Evolutionary conservation across 1,139 yeast species (phyloP), one percentile per base, ranked within the genome.

Genomic region (Candida labiduridarum): DNA sequence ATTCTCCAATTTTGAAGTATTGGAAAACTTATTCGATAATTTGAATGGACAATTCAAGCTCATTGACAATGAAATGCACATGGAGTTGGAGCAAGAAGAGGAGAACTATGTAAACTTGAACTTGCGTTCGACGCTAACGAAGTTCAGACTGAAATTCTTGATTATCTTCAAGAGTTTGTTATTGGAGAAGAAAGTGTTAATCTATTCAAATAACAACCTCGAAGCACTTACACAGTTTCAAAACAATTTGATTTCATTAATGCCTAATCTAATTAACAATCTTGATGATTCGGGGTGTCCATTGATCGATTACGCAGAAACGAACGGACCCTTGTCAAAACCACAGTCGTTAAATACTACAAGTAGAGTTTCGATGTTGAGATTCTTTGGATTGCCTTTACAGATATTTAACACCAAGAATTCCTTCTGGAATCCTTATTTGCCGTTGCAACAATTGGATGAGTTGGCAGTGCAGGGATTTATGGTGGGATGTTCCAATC

Each of bases 361-460:
- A 51, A 91, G 89, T 64, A 73, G 97, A 49, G 78, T 79, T 55
- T 88, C 96, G 1, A 79, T 92, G 67, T 70, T 92, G 49, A 72
- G 83, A 40, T 94, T 90, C 64, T 82, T 90, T 66, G 99, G 99
- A 0, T 74, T 94, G 41, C 99, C 99, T 0, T 72, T 94, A 48
- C 94, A 88, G 59, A 69, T 91, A 1, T 94, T 94, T 69, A 90
- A 91, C 56, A 75, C 80, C 10, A 82, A 84, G 59, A 96, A 96
- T 38, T 90, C 96, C 2, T 79, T 92, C 56, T 92, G 96, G 78
- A 87, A 89, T 57, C 98, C 99, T 0, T 94, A 92, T 66, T 80
- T 92, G 19, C 96, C 99, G 0, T 72, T 94, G 48, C 99, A 92
- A 66, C 98, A 92, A 63, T 72, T 94, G 50, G 87, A 87, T 50